These are phyloP conservation scores for Pyrenochaeta sp. DNA, from an alignment of 2,329 filamentous ascomycete species.

Conservation along the genomic window DNA sequence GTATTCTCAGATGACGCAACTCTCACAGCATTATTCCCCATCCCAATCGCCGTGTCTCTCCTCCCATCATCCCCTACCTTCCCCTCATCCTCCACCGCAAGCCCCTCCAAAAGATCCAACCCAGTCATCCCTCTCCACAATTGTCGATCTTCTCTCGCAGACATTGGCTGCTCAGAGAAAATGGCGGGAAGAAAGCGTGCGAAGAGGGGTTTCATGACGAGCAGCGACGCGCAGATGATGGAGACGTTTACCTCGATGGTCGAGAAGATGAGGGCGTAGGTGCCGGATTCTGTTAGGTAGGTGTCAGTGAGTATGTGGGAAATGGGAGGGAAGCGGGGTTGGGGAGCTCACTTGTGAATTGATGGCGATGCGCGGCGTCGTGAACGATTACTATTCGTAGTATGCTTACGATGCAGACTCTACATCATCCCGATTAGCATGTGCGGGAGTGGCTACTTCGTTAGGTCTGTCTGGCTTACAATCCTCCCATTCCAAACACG, in stretches of 20 bases:
- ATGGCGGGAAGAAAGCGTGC: conserved; percentile 45
- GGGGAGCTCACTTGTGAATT: conserved; percentile 35
- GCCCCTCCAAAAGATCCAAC: conserved; percentile 11
- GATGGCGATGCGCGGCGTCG: conserved; percentile 19
- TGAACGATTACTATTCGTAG: conserved; percentile 39
- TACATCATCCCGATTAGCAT: conserved; percentile 8
- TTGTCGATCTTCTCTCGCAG: conserved; percentile 23
- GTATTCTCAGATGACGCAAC: background rate
- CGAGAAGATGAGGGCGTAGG: conserved; percentile 52
- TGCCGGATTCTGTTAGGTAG: conserved; percentile 41
- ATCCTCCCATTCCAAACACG: conserved; percentile 49
- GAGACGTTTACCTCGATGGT: conserved; percentile 55
- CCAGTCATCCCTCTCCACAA: conserved; percentile 23
- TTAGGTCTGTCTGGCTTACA: conserved; percentile 33
- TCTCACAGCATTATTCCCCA: background rate
- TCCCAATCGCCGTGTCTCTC: conserved; percentile 16
- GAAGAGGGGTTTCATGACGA: conserved; percentile 55
- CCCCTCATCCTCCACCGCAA: conserved; percentile 9
- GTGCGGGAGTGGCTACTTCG: background rate
- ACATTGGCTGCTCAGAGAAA: conserved; percentile 24
- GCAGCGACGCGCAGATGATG: conserved; percentile 55
- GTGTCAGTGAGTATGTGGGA: background rate
- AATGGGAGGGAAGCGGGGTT: background rate
- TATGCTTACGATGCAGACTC: conserved; percentile 41
- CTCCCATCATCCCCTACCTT: conserved; percentile 7